Evolutionary conservation across 768 basidiomycete species (phyloP), one percentile per base, ranked within the genome.

Genomic region (Leccinum longicurvipes): DNA sequence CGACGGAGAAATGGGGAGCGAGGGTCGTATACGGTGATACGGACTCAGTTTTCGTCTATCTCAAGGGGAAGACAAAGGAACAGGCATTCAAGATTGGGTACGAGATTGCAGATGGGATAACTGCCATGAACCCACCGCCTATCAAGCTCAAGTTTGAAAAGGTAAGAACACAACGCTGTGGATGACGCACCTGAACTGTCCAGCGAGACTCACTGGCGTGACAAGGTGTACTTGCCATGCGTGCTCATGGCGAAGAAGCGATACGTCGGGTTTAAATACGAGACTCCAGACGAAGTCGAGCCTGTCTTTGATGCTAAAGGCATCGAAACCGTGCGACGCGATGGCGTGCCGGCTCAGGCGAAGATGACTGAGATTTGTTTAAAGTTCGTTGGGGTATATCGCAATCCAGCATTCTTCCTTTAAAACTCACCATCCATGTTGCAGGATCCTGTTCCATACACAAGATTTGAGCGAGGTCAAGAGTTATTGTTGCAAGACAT

Each of bases 131-230:
- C 63, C 97, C 96, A 0, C 78, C 84, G 4, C 97, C 96, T 0
- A 76, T 99, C 63, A 98, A 96, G 72, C 81, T 99, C 55, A 98
- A 98, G 72, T 98, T 99, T 62, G 97, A 99, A 71, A 99, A 99
- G 84, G 94, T 89, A 47, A 36, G 54, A 24, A 15, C 27, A 17
- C 27, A 17, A 39, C 12, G 0, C 3, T 6, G 21, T 14, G 14
- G 14, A 17, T 47, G 19, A 12, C 14, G 1, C 27, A n/a, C n/a
- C n/a, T n/a, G 31, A 17, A 12, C 4, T 1, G 9, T 32, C 29
- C n/a, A 3, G 7, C 19, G 23, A 31, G 11, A 54, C 34, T 39
- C 23, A 28, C n/a, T 11, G 28, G 27, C 2, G 31, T 42, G 47
- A 4, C 9, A 63, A 96, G 93, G 93, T 98, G 4, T 98, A 98